Conservation (phyloP, 2,329 filamentous ascomycete genomes). For the Nothomitra cinnamomea region DNA sequence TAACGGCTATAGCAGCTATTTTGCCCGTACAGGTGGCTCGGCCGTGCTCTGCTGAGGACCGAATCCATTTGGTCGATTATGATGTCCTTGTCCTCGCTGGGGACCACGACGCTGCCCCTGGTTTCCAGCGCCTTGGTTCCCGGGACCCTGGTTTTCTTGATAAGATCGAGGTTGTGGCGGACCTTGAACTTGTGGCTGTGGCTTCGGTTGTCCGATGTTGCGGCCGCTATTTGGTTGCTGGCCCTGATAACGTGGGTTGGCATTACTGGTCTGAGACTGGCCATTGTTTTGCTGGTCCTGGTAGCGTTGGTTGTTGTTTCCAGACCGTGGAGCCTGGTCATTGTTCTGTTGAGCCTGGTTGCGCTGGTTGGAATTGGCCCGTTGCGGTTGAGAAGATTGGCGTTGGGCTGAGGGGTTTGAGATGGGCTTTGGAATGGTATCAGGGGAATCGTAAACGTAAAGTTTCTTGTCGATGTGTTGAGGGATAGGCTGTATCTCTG, state of each 20-base stretch:
- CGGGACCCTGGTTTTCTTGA: constrained; percentile 4
- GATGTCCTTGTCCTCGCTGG: background rate
- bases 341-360: background rate
- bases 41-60: background rate
- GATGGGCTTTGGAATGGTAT: constrained; percentile 78
- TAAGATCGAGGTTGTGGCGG: background rate
- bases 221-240: background rate
- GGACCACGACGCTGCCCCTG: constrained; percentile 2
- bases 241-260: background rate
- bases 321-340: background rate
- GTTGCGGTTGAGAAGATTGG: background rate
- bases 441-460: constrained; percentile 94
- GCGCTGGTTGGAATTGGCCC: background rate
- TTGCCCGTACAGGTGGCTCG: constrained; percentile 1
- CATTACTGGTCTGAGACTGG: background rate
- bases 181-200: background rate
- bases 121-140: background rate
- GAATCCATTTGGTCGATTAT: constrained; percentile 4
- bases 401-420: constrained; percentile 31
- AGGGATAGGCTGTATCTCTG: constrained; percentile 95
- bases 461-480: constrained; percentile 90
- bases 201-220: background rate
- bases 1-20: background rate
- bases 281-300: background rate
- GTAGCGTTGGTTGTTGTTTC: background rate